phyloP scores from a whole-genome alignment of 148 eudicot genomes.

The Tetragonia tetragonoides region DNA sequence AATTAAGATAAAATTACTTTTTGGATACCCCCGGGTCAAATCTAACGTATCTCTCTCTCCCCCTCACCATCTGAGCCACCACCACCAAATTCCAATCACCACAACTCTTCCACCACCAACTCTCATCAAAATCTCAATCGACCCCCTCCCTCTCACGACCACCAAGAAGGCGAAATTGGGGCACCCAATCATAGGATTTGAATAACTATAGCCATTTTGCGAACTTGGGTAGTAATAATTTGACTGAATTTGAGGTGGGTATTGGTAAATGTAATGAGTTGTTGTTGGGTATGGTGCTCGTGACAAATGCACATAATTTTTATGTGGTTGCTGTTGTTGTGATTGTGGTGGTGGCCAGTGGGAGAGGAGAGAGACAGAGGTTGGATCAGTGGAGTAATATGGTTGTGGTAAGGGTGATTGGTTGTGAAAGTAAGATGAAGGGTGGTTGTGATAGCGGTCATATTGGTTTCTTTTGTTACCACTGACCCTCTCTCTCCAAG shows the following conservation, averaged over 20 bases:
- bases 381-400: conserved; percentile 12
- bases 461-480: conserved; percentile 33
- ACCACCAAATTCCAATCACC: no score
- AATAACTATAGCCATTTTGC: conserved; percentile 27
- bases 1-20: no score
- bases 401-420: conserved; percentile 26
- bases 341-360: conserved; percentile 16
- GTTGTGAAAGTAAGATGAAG: conserved; percentile 22
- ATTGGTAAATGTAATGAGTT: conserved; percentile 11
- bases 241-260: conserved; percentile 21
- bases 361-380: conserved; percentile 15
- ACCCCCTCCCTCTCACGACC: no score
- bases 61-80: no score
- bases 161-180: conserved; percentile 8
- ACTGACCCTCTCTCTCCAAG: not conserved
- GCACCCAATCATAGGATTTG: conserved; percentile 25
- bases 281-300: conserved; percentile 10
- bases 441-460: conserved; percentile 17
- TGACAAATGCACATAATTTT: not conserved
- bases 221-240: conserved; percentile 22
- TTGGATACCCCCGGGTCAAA: no score
- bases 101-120: no score
- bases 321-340: not conserved
- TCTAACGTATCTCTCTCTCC: no score
- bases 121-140: no score